A percentile compares a stretch with the other conserved stretches of the same genome.
These are phyloP conservation scores for Starmera amethionina DNA, from an alignment of 805 yeast genomes.

Conservation along the genomic window DNA sequence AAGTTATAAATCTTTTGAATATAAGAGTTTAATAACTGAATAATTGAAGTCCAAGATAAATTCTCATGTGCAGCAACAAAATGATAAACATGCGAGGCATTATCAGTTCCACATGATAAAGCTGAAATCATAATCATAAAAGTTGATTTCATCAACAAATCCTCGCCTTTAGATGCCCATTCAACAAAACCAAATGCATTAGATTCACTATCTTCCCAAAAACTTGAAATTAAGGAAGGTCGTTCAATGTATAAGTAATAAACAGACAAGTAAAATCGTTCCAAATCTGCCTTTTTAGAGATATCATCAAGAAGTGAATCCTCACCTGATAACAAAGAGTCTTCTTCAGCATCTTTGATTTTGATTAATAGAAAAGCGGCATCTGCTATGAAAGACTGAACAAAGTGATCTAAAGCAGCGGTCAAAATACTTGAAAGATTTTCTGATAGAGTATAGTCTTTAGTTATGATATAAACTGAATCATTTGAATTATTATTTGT, in stretches of 20 bases:
- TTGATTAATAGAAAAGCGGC: slow-evolving; percentile 59
- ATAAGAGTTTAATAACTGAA: slow-evolving; percentile 45
- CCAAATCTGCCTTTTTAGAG: slow-evolving; percentile 73
- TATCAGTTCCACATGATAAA: slow-evolving; percentile 49
- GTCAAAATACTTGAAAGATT: slow-evolving; percentile 22
- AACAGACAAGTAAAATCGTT: slow-evolving; percentile 71
- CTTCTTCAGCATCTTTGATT: slow-evolving; percentile 68
- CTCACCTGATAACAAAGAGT: slow-evolving; percentile 49
- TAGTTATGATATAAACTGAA: slow-evolving; percentile 12
- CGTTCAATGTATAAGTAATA: slow-evolving; percentile 59
- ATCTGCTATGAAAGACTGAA: slow-evolving; percentile 47
- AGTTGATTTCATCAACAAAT: slow-evolving; percentile 73
- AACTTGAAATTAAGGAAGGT: slow-evolving; percentile 42
- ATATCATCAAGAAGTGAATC: slow-evolving; percentile 50
- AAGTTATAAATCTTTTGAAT: slow-evolving; percentile 30
- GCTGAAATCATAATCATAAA: slow-evolving; percentile 74
- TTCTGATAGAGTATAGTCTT: slow-evolving; percentile 12
- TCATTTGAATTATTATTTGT: slow-evolving; percentile 10
- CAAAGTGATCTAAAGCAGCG: slow-evolving; percentile 37
- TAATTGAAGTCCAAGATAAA: slow-evolving; percentile 47
- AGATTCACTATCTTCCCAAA: slow-evolving; percentile 63
- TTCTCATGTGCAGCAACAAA: slow-evolving; percentile 30
- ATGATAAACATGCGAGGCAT: slow-evolving; percentile 41
- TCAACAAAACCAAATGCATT: slow-evolving; percentile 70
- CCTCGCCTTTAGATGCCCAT: slow-evolving; percentile 82